phyloP scores from a whole-genome alignment of 2,329 filamentous ascomycete species.

The Aspergillus latus region DNA sequence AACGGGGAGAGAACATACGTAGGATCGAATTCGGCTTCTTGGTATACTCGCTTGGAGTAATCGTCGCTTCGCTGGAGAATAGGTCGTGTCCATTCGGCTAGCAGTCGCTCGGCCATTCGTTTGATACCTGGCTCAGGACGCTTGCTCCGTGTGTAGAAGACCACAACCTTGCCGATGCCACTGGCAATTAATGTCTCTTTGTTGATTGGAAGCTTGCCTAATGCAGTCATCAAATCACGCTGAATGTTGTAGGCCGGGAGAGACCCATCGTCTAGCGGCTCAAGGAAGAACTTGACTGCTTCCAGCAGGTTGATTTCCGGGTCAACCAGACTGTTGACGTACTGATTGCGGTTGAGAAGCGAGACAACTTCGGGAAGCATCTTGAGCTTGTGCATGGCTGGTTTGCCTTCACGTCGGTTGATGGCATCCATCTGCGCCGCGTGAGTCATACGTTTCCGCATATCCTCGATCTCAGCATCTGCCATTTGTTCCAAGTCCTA shows the following conservation, averaged over 20 bases:
- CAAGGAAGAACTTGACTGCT: constrained; percentile 94
- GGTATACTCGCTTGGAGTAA: constrained; percentile 77
- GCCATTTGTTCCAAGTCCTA: constrained; percentile 87
- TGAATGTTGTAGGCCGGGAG: constrained; percentile 97
- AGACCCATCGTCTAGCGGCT: constrained; percentile 89
- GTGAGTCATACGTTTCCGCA: constrained; percentile 86
- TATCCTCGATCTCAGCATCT: constrained; percentile 82
- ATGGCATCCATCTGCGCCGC: constrained; percentile 84
- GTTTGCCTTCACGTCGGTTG: constrained; percentile 73
- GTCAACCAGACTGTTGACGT: constrained; percentile 81
- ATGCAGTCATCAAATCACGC: constrained; percentile 81
- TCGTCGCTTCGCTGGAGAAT: constrained; percentile 93
- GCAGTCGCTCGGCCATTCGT: constrained; percentile 85
- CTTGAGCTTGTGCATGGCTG: constrained; percentile 89
- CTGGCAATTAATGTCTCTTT: constrained; percentile 88
- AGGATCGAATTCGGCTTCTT: constrained; percentile 61
- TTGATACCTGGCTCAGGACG: constrained; percentile 86
- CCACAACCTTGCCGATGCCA: constrained; percentile 91
- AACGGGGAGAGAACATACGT: constrained; percentile 35
- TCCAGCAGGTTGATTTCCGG: constrained; percentile 94
- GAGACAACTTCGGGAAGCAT: constrained; percentile 87
- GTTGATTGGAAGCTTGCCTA: constrained; percentile 79
- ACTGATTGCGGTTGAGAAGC: constrained; percentile 80
- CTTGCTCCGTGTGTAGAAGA: constrained; percentile 96
- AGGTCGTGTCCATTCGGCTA: constrained; percentile 92